These are phyloP conservation scores for Daldinia sp. DNA, from an alignment of 2,329 filamentous ascomycete genomes.

Conservation along the genomic window DNA sequence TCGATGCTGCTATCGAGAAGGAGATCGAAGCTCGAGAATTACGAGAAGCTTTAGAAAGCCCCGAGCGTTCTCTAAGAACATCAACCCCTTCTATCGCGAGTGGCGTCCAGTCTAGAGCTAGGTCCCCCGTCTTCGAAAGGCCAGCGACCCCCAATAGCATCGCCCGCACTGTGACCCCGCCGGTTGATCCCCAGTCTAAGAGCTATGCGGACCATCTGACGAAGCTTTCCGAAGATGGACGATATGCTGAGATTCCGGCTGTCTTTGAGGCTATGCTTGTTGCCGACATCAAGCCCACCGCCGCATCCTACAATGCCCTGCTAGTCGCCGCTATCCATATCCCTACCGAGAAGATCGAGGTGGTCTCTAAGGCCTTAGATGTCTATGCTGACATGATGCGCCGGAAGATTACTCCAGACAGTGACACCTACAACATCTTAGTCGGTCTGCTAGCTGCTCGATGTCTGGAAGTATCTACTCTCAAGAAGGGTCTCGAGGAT, in stretches of 20 bases:
- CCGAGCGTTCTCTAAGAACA: conserved; percentile 48
- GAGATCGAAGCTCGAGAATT: conserved; percentile 62
- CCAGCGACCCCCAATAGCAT: conserved; percentile 55
- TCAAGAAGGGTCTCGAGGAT: conserved; percentile 78
- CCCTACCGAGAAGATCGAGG: conserved; percentile 79
- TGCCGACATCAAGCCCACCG: conserved; percentile 80
- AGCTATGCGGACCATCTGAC: conserved; percentile 82
- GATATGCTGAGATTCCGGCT: conserved; percentile 87
- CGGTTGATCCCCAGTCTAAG: conserved; percentile 69
- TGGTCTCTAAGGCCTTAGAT: conserved; percentile 90
- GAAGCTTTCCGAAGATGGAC: conserved; percentile 73
- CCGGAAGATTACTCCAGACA: conserved; percentile 81
- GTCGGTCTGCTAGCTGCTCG: conserved; percentile 83
- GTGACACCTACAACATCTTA: conserved; percentile 86
- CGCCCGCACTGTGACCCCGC: conserved; percentile 67
- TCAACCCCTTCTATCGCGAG: conserved; percentile 51
- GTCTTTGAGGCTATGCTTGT: conserved; percentile 91
- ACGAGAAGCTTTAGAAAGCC: conserved; percentile 42
- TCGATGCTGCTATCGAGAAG: conserved; percentile 83
- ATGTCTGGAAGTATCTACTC: conserved; percentile 77
- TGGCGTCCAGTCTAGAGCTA: conserved; percentile 51
- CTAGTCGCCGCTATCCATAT: conserved; percentile 85
- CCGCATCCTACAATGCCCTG: conserved; percentile 90
- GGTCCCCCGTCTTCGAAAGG: conserved; percentile 54
- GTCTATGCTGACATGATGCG: conserved; percentile 97